These are phyloP conservation scores for Aspergillus calidoustus DNA, from an alignment of 2,329 filamentous ascomycete species.

Conservation along the genomic window DNA sequence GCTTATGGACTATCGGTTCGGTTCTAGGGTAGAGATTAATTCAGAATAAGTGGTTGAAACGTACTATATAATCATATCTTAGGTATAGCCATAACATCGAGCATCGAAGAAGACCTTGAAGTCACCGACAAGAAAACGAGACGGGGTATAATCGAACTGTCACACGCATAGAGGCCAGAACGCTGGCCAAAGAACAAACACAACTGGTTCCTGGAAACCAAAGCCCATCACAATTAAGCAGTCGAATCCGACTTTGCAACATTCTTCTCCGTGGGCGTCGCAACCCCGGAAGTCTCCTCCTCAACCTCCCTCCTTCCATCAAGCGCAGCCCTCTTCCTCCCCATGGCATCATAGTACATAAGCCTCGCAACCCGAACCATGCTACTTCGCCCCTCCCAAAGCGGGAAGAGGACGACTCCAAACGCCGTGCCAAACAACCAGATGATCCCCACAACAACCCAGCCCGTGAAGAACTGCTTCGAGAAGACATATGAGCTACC, in stretches of 20 bases:
- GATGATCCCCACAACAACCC: constrained; percentile 75
- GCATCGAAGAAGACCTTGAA: background rate
- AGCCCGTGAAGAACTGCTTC: constrained; percentile 81
- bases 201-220: background rate
- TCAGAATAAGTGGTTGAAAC: background rate
- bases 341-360: constrained; percentile 65
- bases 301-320: constrained; percentile 35
- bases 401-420: constrained; percentile 78
- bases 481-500: constrained; percentile 80
- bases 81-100: background rate
- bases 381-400: constrained; percentile 76
- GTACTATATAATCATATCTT: background rate
- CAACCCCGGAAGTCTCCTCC: constrained; percentile 50
- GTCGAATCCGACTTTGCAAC: constrained; percentile 26
- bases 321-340: constrained; percentile 36
- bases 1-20: background rate
- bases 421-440: constrained; percentile 77
- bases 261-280: constrained; percentile 53
- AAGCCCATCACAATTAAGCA: background rate
- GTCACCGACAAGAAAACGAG: background rate
- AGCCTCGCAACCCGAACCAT: constrained; percentile 64
- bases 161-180: background rate
- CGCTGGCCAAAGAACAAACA: background rate
- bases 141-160: constrained; percentile 9
- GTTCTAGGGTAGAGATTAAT: background rate